Base-by-base conservation (phyloP, 2,329 filamentous ascomycete species). In the Stemphylium vesicarium region DNA sequence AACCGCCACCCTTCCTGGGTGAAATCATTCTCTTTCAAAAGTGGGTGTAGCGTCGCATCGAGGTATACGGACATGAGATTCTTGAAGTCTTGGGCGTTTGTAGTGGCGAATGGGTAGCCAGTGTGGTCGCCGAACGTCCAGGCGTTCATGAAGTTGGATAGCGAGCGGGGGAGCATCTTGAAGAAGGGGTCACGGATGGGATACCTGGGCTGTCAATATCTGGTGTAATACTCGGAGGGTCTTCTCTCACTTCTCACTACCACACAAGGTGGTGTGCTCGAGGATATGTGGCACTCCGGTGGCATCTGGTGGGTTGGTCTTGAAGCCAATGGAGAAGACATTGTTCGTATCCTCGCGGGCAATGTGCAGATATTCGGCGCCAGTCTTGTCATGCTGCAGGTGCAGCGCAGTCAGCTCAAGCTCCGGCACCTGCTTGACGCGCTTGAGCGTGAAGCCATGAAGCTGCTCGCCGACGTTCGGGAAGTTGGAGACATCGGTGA, bases 81-180 rank as follows among this genome's bases (percentile, higher is more conserved):
- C 77, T 90, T 90, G 77, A 95, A 99, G 70, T 99, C 95, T 74
- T 96, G 92, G 16, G 86, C 82, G 70, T 99, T 99, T 20, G 95
- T 99, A 2, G 95, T 99, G 52, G 95, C 93, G 76, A 99, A 99
- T 2, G 95, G 95, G 72, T 99, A 99, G 64, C 92, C 96, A 10
- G 95, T 99, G 75, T 99, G 93, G 71, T 98, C 94, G 18, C 92
- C 90, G 22, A 93, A 92, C 37, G 95, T 99, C 74, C 98, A 96
- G 57, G 95, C 95, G 76, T 99, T 99, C 95, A 99, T 99, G 73
- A 97, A 99, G 78, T 98, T 99, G 62, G 95, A 97, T n/a, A 99
- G 84, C 4, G 95, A 97, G 66, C 95, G 88, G 18, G 95, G 95
- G 22, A 99, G 85, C 95, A 99, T 99, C 84, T 98, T 99, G 83